Conservation (phyloP, 805 yeast species). For the Torulaspora indica region DNA sequence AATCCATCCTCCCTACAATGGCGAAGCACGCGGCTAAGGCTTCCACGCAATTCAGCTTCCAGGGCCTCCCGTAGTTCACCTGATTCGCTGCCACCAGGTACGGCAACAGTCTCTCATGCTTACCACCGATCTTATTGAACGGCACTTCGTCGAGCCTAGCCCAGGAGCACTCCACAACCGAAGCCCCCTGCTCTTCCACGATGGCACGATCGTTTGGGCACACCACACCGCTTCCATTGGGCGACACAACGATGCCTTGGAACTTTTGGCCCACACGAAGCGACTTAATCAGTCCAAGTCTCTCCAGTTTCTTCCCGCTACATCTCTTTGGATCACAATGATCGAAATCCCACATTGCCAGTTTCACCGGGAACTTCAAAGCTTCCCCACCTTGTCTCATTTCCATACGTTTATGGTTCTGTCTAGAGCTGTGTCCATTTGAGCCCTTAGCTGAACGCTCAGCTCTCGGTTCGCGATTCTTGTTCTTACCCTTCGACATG, state of each 20-base stretch:
- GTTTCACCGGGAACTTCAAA: conserved; percentile 65
- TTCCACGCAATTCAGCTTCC: conserved; percentile 94
- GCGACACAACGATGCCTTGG: conserved; percentile 85
- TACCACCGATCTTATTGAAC: conserved; percentile 86
- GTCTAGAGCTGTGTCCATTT: conserved; percentile 55
- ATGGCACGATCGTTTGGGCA: conserved; percentile 80
- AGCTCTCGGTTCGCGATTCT: conserved; percentile 41
- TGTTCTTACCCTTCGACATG: conserved; percentile 45
- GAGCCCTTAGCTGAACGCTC: conserved; percentile 40
- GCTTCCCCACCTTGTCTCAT: conserved; percentile 29
- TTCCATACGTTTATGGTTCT: conserved; percentile 44
- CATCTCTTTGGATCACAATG: conserved; percentile 98
- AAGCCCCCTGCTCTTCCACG: conserved; percentile 81
- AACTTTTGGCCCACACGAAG: conserved; percentile 91
- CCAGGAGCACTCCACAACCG: conserved; percentile 99
- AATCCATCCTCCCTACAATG: conserved; percentile 82
- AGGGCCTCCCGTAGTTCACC: conserved; percentile 93
- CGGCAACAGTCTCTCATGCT: conserved; percentile 79
- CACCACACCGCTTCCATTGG: conserved; percentile 84
- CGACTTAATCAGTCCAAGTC: conserved; percentile 75
- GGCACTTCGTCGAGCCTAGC: conserved; percentile 98
- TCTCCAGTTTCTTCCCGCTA: conserved; percentile 87
- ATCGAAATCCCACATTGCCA: conserved; percentile 99
- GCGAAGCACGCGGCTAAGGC: conserved; percentile 97
- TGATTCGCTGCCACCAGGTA: conserved; percentile 95